phyloP scores from a whole-genome alignment of 495 filamentous ascomycete genomes.

The Penicillium herquei region DNA sequence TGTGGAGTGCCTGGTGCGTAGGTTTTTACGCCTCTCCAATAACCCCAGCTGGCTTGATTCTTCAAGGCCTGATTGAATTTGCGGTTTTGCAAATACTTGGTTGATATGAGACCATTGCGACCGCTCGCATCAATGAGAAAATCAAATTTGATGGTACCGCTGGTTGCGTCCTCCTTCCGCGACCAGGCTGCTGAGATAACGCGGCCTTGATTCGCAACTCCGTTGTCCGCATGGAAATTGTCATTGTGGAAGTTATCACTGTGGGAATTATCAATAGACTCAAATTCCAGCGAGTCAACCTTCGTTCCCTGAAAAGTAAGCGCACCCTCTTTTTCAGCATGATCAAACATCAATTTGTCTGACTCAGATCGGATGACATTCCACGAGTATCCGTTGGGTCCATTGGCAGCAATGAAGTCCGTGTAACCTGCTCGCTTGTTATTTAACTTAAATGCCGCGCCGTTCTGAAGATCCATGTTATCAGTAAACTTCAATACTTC shows the following conservation, averaged over 20 bases:
- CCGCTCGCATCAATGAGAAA: slow-evolving; percentile 40
- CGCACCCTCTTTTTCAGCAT: slow-evolving; percentile 46
- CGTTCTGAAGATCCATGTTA: slow-evolving; percentile 23
- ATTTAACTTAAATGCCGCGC: slow-evolving; percentile 48
- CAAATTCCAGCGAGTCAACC: slow-evolving; percentile 26
- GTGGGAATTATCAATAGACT: background rate
- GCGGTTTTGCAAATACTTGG: slow-evolving; percentile 41
- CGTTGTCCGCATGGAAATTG: slow-evolving; percentile 1
- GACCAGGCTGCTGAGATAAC: slow-evolving; percentile 47
- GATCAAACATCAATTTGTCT: slow-evolving; percentile 51
- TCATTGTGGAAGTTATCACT: background rate
- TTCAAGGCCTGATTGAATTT: slow-evolving; percentile 34
- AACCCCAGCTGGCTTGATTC: slow-evolving; percentile 41
- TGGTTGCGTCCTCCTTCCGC: slow-evolving; percentile 35
- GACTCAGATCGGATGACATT: slow-evolving; percentile 54
- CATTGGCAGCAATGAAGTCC: slow-evolving; percentile 46
- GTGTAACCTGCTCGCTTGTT: slow-evolving; percentile 35
- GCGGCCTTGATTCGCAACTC: slow-evolving; percentile 29
- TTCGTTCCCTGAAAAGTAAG: slow-evolving; percentile 46
- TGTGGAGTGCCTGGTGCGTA: slow-evolving; percentile 17
- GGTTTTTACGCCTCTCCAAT: slow-evolving; percentile 26
- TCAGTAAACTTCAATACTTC: too few species aligned
- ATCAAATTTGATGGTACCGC: slow-evolving; percentile 35
- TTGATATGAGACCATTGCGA: slow-evolving; percentile 31
- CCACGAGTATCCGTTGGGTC: slow-evolving; percentile 45